Percentiles rank a stretch among this genome's conserved stretches.
Evolutionary conservation across 306 rosid species (phyloP).

Genomic region (Ochetophila trinervis): DNA sequence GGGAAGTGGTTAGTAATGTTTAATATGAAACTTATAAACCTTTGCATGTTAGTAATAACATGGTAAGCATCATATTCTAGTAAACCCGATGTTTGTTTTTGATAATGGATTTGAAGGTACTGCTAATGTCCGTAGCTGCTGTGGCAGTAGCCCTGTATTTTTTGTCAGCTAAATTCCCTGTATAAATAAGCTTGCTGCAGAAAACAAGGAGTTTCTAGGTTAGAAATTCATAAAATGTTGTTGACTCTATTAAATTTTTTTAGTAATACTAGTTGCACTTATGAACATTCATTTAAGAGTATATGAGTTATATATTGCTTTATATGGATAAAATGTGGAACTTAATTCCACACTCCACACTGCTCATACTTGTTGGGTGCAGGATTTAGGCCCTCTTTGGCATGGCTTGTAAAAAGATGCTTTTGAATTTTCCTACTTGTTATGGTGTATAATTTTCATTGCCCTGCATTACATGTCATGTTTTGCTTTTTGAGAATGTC

Average conservation of each 20-base stretch:
- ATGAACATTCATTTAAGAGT: not conserved
- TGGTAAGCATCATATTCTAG: too few relatives aligned
- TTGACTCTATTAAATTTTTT: not conserved
- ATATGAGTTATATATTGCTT: not conserved
- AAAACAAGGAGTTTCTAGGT: too few relatives aligned
- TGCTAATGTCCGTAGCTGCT: too few relatives aligned
- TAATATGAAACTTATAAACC: not conserved
- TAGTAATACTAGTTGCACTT: not conserved
- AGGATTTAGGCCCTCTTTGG: not conserved
- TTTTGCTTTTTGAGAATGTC: not conserved
- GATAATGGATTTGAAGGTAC: too few relatives aligned
- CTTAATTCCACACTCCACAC: not conserved
- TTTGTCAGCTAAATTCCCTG: too few relatives aligned
- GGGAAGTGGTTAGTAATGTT: not conserved
- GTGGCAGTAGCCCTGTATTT: too few relatives aligned
- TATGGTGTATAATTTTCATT: not conserved
- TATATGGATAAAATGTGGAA: not conserved
- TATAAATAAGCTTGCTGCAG: too few relatives aligned
- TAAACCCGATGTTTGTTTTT: too few relatives aligned
- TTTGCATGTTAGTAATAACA: not conserved
- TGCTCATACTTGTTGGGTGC: not conserved
- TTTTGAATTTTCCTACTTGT: not conserved
- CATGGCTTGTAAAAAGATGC: not conserved
- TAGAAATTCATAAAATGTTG: too few relatives aligned
- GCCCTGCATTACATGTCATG: too few relatives aligned